Evolutionary conservation across 768 basidiomycete genomes (phyloP), one percentile per base, ranked within the genome.

Genomic region (Tephrocybe sp.): DNA sequence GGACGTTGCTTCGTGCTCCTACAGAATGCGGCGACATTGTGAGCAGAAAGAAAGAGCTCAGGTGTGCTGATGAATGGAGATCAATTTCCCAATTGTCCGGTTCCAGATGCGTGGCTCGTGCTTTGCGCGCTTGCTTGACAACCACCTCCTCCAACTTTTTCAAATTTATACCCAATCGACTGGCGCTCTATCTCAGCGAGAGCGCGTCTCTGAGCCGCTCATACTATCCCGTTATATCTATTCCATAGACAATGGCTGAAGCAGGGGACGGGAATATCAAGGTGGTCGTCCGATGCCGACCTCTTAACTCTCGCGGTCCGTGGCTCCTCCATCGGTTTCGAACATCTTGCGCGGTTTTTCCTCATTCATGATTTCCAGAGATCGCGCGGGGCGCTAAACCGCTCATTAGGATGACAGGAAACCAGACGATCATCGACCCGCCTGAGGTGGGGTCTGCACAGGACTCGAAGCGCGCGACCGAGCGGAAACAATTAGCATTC

Each of bases 371-470:
- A 44, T 44, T 36, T 24, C 41, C 67, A 97, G 95, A 99, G 66
- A 79, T 95, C 47, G 88, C 87, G 51, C 82, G 94, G 44, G 95
- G 97, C 41, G 95, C 97, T 47, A 97, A 91, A 69, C 79, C 80
- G 34, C 88, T 99, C 66, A 89, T 99, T 58, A 85, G 91, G 30
- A 99, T 99, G 94, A 76, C 86, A 57, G 94, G 92, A 31, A 93
- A 91, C 72, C 87, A 91, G 68, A 97, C 94, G 2, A 80, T 92
- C 64, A 71, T 97, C 51, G 89, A 94, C 67, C 93, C 94, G 15
- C 94, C 94, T 24, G 91, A 94, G 60, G 15, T 66, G 12, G 88
- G 87, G 34, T 83, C 85, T 3, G 57, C 72, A 33, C 84, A 83
- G 62, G 80, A 83, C 61, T 66, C 79, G 16, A 90, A 89, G 61